Percentiles rank a stretch among this genome's conserved stretches.
Evolutionary conservation across 164 flowering plant species (phyloP).

Genomic region (Magnolia kwangsiensis): DNA sequence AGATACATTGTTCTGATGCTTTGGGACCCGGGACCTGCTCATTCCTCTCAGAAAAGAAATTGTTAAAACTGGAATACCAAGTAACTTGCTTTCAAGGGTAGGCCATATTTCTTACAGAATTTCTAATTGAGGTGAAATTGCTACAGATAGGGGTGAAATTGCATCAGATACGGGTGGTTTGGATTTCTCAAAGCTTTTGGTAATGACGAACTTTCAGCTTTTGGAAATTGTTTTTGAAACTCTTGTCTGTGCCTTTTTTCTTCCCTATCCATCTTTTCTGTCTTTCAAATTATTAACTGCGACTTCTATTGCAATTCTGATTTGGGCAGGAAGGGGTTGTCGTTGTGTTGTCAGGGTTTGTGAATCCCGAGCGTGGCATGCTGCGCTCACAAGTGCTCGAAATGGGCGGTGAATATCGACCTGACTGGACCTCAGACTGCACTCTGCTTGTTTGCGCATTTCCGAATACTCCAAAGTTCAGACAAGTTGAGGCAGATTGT

Average conservation of each 20-base stretch:
- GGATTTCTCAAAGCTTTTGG: constrained; percentile 63
- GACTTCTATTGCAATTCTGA: background rate
- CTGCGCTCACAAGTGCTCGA: constrained; percentile 77
- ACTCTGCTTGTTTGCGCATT: constrained; percentile 92
- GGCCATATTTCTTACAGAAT: background rate
- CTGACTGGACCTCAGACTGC: constrained; percentile 83
- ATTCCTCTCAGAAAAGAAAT: background rate
- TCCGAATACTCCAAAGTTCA: constrained; percentile 86
- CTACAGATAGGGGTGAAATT: constrained; percentile 10
- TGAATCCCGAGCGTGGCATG: constrained; percentile 78
- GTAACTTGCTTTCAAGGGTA: background rate
- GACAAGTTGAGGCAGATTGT: constrained; percentile 75
- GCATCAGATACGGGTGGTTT: constrained; percentile 12
- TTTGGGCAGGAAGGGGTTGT: constrained; percentile 84
- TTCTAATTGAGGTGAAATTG: constrained; percentile 5
- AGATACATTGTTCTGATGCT: constrained; percentile 4
- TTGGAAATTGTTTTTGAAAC: background rate
- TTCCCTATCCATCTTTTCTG: background rate
- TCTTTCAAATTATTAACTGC: background rate
- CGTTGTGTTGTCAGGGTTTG: constrained; percentile 91
- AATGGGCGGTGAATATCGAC: constrained; percentile 88
- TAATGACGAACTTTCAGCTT: constrained; percentile 17
- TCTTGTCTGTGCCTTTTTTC: background rate
- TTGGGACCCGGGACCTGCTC: constrained; percentile 1
- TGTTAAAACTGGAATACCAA: background rate